Evolutionary conservation across 495 filamentous ascomycete species (phyloP).

Genomic region (Copromyces sp.): DNA sequence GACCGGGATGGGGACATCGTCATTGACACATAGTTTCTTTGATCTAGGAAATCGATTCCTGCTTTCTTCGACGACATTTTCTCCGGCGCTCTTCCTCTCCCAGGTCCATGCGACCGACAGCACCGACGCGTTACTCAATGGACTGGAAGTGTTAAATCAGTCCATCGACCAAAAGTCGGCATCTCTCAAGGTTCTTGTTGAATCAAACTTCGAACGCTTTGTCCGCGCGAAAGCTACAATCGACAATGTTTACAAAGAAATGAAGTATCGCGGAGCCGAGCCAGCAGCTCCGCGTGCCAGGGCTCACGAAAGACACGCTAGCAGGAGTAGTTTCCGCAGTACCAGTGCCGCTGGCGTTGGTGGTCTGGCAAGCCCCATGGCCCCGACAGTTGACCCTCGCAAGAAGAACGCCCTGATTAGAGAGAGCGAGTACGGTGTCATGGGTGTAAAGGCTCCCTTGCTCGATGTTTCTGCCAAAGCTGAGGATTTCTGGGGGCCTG

Average conservation of each 20-base stretch:
- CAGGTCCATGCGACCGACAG: slow-evolving; percentile 80
- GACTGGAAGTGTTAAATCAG: slow-evolving; percentile 68
- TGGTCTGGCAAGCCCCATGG: slow-evolving; percentile 23
- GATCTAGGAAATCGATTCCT: slow-evolving; percentile 75
- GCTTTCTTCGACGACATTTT: slow-evolving; percentile 90
- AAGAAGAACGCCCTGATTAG: slow-evolving; percentile 86
- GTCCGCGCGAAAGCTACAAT: slow-evolving; percentile 94
- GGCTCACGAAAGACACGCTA: slow-evolving; percentile 48
- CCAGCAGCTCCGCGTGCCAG: slow-evolving; percentile 40
- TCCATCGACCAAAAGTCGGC: slow-evolving; percentile 97
- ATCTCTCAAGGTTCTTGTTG: slow-evolving; percentile 87
- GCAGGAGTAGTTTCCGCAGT: slow-evolving; percentile 55
- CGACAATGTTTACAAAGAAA: slow-evolving; percentile 95
- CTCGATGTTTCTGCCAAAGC: slow-evolving; percentile 85
- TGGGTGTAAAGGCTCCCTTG: slow-evolving; percentile 78
- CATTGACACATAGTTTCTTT: not conserved
- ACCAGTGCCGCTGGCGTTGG: slow-evolving; percentile 35
- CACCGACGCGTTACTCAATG: slow-evolving; percentile 65
- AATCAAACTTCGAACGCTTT: slow-evolving; percentile 96
- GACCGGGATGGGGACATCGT: not conserved
- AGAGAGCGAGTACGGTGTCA: slow-evolving; percentile 89
- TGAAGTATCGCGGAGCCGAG: slow-evolving; percentile 76
- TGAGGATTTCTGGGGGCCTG: slow-evolving; percentile 94
- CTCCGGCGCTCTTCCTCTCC: slow-evolving; percentile 79
- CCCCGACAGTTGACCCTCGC: slow-evolving; percentile 35